phyloP scores from a whole-genome alignment of 306 rosid genomes.

The Quercus alba region DNA sequence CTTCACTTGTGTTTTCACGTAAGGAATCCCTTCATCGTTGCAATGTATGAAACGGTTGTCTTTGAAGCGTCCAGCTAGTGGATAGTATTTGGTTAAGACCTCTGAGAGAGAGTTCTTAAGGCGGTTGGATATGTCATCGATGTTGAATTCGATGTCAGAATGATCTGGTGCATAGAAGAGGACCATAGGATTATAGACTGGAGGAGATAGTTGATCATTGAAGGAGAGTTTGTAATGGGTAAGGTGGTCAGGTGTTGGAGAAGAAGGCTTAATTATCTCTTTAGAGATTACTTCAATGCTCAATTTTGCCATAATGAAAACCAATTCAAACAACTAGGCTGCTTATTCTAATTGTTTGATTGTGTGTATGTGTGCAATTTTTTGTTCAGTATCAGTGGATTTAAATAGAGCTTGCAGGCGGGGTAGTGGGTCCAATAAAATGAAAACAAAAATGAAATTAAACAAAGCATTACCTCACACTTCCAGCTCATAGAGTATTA shows the following conservation, averaged over 20 bases:
- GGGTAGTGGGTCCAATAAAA: no score
- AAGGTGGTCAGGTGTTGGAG: slow-evolving; percentile 39
- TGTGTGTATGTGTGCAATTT: neutral
- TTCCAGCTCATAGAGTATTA: no score
- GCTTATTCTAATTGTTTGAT: neutral
- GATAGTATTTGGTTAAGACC: slow-evolving; percentile 35
- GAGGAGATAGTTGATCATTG: slow-evolving; percentile 49
- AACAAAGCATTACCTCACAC: no score
- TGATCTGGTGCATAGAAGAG: slow-evolving; percentile 26
- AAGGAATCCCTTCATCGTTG: slow-evolving; percentile 50
- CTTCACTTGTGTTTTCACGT: slow-evolving; percentile 34
- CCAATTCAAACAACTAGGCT: neutral
- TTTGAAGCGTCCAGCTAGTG: slow-evolving; percentile 40
- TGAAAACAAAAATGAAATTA: no score
- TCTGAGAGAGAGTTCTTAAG: slow-evolving; percentile 51
- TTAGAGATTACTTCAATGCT: slow-evolving; percentile 26
- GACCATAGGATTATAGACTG: slow-evolving; percentile 25
- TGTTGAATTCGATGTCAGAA: neutral
- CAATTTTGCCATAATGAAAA: neutral
- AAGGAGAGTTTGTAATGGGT: slow-evolving; percentile 46
- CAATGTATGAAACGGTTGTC: slow-evolving; percentile 32
- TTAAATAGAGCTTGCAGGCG: neutral
- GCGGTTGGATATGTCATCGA: slow-evolving; percentile 12
- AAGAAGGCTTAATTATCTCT: slow-evolving; percentile 39
- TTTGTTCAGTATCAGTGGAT: neutral